Evolutionary conservation across 192 early-diverging fungal genomes (phyloP).

Genomic region (Chytriomyces confervae): DNA sequence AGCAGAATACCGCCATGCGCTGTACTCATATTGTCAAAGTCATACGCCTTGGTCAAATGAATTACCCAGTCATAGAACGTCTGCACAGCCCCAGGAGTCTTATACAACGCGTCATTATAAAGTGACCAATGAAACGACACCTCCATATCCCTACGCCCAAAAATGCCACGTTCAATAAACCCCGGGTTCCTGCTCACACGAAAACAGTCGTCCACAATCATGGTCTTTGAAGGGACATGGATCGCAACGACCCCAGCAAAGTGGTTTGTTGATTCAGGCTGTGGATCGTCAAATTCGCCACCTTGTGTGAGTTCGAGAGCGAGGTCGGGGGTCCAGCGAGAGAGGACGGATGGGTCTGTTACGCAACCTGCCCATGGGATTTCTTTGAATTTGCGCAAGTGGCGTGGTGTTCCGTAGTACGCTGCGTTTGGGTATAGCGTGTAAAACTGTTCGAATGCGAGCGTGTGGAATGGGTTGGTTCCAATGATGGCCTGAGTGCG

Average conservation of each 20-base stretch:
- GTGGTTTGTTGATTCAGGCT: constrained; percentile 28
- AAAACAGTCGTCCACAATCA: constrained; percentile 28
- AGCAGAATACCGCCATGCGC: constrained; percentile 35
- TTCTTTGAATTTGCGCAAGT: constrained; percentile 18
- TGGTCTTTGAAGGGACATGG: background rate
- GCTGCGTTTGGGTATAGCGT: constrained; percentile 23
- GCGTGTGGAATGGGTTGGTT: constrained; percentile 39
- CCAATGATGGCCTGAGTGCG: constrained; percentile 25
- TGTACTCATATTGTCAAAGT: constrained; percentile 34
- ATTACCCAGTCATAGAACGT: constrained; percentile 26
- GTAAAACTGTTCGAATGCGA: constrained; percentile 30
- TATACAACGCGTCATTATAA: background rate
- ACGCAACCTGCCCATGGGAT: constrained; percentile 35
- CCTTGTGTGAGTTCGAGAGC: constrained; percentile 27
- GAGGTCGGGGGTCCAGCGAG: constrained; percentile 20
- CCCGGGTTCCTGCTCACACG: constrained; percentile 7
- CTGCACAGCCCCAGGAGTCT: constrained; percentile 17
- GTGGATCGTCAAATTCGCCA: constrained; percentile 30
- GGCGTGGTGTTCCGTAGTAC: constrained; percentile 40
- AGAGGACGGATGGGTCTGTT: background rate
- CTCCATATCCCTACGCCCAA: constrained; percentile 21
- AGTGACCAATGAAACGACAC: constrained; percentile 34
- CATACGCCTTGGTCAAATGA: constrained; percentile 31
- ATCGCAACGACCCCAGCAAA: constrained; percentile 31
- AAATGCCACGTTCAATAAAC: background rate